A percentile compares a stretch with the other conserved stretches of the same genome.
Conservation (phyloP, 2,329 filamentous ascomycete genomes). For the Onygenales sp. region DNA sequence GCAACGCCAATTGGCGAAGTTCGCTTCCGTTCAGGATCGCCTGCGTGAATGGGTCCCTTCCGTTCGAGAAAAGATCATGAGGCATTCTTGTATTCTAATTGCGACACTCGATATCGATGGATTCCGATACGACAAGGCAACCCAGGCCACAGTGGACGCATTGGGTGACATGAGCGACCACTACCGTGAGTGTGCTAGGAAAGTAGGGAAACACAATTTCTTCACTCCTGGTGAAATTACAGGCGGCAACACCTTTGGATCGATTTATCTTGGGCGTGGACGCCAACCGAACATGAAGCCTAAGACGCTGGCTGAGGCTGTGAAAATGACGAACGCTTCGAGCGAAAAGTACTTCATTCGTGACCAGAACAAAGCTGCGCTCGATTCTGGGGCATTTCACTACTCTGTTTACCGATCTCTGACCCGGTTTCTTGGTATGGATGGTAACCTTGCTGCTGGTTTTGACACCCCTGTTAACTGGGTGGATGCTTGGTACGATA, state of each 20-base stretch:
- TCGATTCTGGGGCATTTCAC: slow-evolving; percentile 54
- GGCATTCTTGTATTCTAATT: slow-evolving; percentile 56
- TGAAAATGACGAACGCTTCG: slow-evolving; percentile 38
- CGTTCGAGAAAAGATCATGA: slow-evolving; percentile 48
- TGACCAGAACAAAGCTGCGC: slow-evolving; percentile 41
- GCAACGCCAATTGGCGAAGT: slow-evolving; percentile 56
- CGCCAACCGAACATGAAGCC: slow-evolving; percentile 47
- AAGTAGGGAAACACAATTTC: slow-evolving; percentile 54
- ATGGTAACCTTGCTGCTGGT: slow-evolving; percentile 46
- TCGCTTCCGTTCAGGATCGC: slow-evolving; percentile 58
- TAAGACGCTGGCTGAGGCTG: slow-evolving; percentile 38
- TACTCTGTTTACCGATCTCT: slow-evolving; percentile 56
- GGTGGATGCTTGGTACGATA: slow-evolving; percentile 46
- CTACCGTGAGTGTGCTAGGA: slow-evolving; percentile 48
- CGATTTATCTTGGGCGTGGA: slow-evolving; percentile 54
- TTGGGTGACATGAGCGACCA: slow-evolving; percentile 48
- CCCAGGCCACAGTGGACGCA: slow-evolving; percentile 54
- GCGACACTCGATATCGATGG: slow-evolving; percentile 56
- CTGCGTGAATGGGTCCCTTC: slow-evolving; percentile 54
- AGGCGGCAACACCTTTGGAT: slow-evolving; percentile 50
- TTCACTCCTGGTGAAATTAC: slow-evolving; percentile 57
- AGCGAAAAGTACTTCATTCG: slow-evolving; percentile 43
- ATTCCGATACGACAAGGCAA: slow-evolving; percentile 58
- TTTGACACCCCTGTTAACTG: slow-evolving; percentile 48
- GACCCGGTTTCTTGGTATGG: slow-evolving; percentile 51